Base-by-base conservation (phyloP, 129 eudicot species). In the Mikania micrantha region DNA sequence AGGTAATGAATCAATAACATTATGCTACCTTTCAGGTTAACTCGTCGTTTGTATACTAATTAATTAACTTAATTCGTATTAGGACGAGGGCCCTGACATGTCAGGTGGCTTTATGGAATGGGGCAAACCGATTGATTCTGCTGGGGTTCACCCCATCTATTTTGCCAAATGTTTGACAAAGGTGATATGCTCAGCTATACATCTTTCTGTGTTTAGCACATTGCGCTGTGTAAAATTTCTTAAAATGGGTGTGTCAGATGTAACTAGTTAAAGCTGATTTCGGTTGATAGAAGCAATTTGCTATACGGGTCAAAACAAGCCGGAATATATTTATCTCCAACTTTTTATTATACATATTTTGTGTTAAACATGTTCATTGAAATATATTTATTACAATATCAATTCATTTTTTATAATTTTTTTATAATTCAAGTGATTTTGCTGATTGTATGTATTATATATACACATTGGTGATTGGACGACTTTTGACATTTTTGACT, bases 151-250 rank as follows among this genome's bases (percentile, higher is more conserved):
- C 70, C 95, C 95, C 67, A 62, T 82, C 71, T 85, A 85, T 78
- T 88, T 88, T 76, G 74, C 95, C 40, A 88, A 88, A 77, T 88
- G 91, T 83, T 80, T 88, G 85, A 72, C 85, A 34, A 85, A 85
- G 95, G 95, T 85, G 82, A 74, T 61, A 61, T 62, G 64, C 25
- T 69, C 9, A 44, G 44, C 73, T 61, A 41, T 21, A 27, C n/a
- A 10, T 50, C 21, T n/a, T n/a, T 63, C 22, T 54, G 54, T 70
- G 66, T 15, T 12, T 1, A 54, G 65, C 34, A 38, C 4, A 24
- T 25, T 53, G 34, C 9, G 24, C 60, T 15, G 7, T 39, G 36
- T 21, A 20, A 69, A 53, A 48, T 2, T 7, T 54, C 27, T 16
- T 11, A 52, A 34, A 21, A 35, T 35, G 38, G 38, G 9, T 9